Conservation (phyloP, 176 grass and related monocot genomes). For the Saccharum officinarum region DNA sequence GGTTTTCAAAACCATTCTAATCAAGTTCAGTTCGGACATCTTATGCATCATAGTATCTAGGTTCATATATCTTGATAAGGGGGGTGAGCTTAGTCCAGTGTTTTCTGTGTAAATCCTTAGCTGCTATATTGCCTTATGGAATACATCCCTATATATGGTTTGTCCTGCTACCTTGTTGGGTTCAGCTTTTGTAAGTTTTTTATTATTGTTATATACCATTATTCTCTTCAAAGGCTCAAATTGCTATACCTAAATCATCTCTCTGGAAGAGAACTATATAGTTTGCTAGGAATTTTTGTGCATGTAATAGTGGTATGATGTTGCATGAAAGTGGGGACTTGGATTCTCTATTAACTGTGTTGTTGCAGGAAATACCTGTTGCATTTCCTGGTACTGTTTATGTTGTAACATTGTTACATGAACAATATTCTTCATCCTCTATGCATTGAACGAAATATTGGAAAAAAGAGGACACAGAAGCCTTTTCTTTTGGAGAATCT, state of each 20-base stretch:
- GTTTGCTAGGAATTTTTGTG: not conserved
- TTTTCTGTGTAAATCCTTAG: not conserved
- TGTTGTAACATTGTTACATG: not conserved
- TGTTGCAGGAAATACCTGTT: not conserved
- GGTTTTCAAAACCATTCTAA: slow-evolving; percentile 26
- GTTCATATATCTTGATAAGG: not conserved
- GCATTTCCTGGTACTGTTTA: not conserved
- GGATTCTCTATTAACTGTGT: not conserved
- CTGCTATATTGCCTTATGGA: not conserved
- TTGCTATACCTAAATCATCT: not conserved
- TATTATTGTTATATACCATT: not conserved
- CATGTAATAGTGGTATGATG: not conserved
- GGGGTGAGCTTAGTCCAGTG: not conserved
- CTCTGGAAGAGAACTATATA: not conserved
- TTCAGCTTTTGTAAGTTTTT: not conserved
- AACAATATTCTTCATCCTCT: not conserved
- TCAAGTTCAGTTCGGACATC: not conserved
- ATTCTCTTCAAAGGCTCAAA: not conserved
- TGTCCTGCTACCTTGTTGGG: not conserved
- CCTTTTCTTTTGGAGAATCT: not conserved
- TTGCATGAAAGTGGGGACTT: not conserved
- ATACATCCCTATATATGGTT: not conserved
- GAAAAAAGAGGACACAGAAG: not conserved
- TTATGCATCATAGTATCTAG: not conserved
- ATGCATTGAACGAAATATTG: not conserved